Evolutionary conservation across 345 rosid genomes (phyloP).

Genomic region (Aquilaria yunnanensis): DNA sequence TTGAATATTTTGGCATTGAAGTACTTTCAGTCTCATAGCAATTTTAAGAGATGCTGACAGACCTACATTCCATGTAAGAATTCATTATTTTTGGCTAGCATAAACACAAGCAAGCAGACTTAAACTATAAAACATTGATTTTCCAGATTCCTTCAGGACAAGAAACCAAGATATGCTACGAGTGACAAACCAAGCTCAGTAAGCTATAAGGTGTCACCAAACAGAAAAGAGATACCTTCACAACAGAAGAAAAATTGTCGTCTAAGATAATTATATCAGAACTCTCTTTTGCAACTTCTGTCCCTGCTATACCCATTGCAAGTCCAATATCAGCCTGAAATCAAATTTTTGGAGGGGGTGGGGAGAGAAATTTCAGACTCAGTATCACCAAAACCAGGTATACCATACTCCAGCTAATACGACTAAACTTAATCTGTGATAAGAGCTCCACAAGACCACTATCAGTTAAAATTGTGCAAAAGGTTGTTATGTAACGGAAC

Average conservation of each 20-base stretch:
- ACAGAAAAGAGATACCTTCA: slow-evolving; percentile 46
- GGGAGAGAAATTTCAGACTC: slow-evolving; percentile 1
- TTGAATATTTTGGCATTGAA: background rate
- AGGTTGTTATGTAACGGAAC: too few species aligned
- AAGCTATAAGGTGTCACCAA: too few species aligned
- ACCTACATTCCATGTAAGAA: too few species aligned
- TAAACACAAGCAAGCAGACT: background rate
- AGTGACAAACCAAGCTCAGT: too few species aligned
- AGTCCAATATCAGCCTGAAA: slow-evolving; percentile 97
- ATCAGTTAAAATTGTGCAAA: too few species aligned
- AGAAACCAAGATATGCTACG: too few species aligned
- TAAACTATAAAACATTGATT: background rate
- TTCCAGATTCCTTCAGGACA: background rate
- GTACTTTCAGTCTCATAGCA: too few species aligned
- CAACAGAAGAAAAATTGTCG: slow-evolving; percentile 91
- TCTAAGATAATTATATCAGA: slow-evolving; percentile 96
- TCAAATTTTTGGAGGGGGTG: background rate
- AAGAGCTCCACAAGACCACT: too few species aligned
- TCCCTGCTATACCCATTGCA: slow-evolving; percentile 97
- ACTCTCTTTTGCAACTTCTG: slow-evolving; percentile 98
- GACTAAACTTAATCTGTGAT: slow-evolving; percentile 1
- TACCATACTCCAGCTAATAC: background rate
- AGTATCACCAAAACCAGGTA: background rate
- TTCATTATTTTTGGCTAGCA: background rate
- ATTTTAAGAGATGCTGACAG: too few species aligned